A percentile compares a stretch with the other conserved stretches of the same genome.
Conservation (phyloP, 2,329 filamentous ascomycete genomes). For the Bipolaris cookei region DNA sequence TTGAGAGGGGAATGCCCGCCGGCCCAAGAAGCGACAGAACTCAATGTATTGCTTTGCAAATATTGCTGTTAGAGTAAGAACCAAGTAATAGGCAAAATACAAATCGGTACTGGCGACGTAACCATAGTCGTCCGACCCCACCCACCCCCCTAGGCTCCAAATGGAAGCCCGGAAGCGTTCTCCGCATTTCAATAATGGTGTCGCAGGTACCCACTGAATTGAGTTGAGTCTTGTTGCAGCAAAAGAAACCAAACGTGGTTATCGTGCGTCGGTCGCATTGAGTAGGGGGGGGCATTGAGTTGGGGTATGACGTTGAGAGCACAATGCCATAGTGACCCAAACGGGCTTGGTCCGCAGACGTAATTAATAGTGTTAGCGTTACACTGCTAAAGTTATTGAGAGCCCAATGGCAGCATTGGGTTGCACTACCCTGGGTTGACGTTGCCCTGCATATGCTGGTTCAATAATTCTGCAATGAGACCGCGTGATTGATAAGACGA, state of each 20-base stretch:
- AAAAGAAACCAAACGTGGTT: slow-evolving; percentile 8
- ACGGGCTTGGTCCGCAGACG: slow-evolving; percentile 4
- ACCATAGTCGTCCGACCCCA: slow-evolving; percentile 4
- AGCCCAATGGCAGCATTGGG: slow-evolving; percentile 8
- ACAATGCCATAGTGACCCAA: slow-evolving; percentile 6
- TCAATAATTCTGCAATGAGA: not conserved
- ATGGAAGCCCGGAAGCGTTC: slow-evolving; percentile 3
- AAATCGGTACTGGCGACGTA: slow-evolving; percentile 3
- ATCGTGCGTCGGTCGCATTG: slow-evolving; percentile 2
- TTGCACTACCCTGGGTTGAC: slow-evolving; percentile 9
- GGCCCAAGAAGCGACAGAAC: not conserved
- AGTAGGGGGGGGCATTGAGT: not conserved
- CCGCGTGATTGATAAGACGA: not conserved
- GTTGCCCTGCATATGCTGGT: not conserved
- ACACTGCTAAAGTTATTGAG: not conserved
- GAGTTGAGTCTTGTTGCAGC: not conserved
- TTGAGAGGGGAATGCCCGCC: not conserved
- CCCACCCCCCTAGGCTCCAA: slow-evolving; percentile 1
- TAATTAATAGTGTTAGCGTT: slow-evolving; percentile 1
- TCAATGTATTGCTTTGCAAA: slow-evolving; percentile 3
- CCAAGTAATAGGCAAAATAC: not conserved
- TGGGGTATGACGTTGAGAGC: slow-evolving; percentile 7
- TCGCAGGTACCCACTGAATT: slow-evolving; percentile 10
- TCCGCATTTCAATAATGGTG: slow-evolving; percentile 5
- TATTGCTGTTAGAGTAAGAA: slow-evolving; percentile 1